Conservation (phyloP, 208 protist species). For the Leishmania aethiopica region DNA sequence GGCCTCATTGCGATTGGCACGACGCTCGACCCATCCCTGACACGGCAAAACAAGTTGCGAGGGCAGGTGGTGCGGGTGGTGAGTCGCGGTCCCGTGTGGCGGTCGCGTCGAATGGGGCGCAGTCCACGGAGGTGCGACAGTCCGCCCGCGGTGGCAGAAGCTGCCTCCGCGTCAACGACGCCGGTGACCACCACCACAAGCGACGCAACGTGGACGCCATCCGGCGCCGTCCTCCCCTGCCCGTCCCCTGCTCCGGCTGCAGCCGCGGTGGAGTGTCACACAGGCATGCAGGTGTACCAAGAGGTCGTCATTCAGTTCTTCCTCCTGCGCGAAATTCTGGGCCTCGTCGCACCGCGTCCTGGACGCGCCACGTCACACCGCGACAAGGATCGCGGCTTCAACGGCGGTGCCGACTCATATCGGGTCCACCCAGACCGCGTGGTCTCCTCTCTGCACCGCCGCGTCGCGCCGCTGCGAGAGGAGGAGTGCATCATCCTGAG, state of each 20-base stretch:
- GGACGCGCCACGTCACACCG: slow-evolving; percentile 32
- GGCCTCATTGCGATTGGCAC: slow-evolving; percentile 99
- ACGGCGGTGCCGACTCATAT: slow-evolving; percentile 2
- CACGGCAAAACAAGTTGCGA: slow-evolving; percentile 97
- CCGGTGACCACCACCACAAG: background rate
- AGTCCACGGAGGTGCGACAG: background rate
- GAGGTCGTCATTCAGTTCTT: slow-evolving; percentile 98
- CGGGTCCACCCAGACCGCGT: slow-evolving; percentile 14
- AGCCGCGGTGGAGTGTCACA: background rate
- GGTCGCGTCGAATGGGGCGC: background rate
- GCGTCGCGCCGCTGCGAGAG: slow-evolving; percentile 93
- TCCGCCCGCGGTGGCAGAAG: background rate
- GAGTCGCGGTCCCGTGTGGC: slow-evolving; percentile 20
- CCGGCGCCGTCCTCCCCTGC: background rate
- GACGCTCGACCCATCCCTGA: slow-evolving; percentile 99
- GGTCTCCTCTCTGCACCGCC: slow-evolving; percentile 16
- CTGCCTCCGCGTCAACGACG: background rate
- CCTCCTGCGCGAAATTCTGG: slow-evolving; percentile 96
- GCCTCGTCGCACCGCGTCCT: slow-evolving; percentile 41
- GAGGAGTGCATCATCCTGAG: slow-evolving; percentile 99
- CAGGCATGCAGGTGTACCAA: slow-evolving; percentile 90
- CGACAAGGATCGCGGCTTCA: background rate
- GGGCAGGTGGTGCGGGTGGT: slow-evolving; percentile 89
- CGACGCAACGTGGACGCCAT: background rate
- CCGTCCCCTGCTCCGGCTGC: background rate